These are phyloP conservation scores for Daldinia vernicosa DNA, from an alignment of 495 filamentous ascomycete species.

Conservation along the genomic window DNA sequence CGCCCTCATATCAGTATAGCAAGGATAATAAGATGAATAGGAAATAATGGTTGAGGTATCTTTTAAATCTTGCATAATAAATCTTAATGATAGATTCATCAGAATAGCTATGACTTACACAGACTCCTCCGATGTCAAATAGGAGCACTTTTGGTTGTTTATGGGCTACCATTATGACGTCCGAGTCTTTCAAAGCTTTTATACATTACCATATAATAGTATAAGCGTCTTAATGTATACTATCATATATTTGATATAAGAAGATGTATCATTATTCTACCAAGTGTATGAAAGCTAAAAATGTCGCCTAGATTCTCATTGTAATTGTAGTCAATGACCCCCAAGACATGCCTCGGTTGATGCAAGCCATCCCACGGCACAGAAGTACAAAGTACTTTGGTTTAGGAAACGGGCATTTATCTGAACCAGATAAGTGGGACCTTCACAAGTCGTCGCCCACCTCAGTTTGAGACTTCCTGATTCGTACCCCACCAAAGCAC, in stretches of 20 bases:
- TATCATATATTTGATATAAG: not conserved
- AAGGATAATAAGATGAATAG: not conserved
- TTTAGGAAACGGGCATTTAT: too few species aligned
- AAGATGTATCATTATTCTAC: not conserved
- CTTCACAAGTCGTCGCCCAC: slow-evolving; percentile 38
- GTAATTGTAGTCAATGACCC: not conserved
- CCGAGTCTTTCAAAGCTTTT: slow-evolving; percentile 38
- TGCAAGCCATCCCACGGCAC: slow-evolving; percentile 6
- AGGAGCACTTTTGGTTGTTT: slow-evolving; percentile 78
- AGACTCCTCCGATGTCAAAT: slow-evolving; percentile 97
- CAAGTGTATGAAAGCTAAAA: not conserved
- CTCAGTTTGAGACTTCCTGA: slow-evolving; percentile 2
- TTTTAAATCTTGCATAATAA: not conserved
- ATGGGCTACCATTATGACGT: slow-evolving; percentile 46
- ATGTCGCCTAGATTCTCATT: not conserved
- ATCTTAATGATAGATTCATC: not conserved
- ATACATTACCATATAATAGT: not conserved
- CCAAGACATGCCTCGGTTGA: slow-evolving; percentile 33
- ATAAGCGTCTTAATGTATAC: not conserved
- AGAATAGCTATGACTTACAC: slow-evolving; percentile 67
- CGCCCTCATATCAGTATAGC: not conserved
- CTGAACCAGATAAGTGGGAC: slow-evolving; percentile 1
- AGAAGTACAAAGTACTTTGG: not conserved
- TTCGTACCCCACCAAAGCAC: slow-evolving; percentile 42
- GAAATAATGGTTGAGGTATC: not conserved